Percentiles rank a stretch among this genome's conserved stretches.
These are phyloP conservation scores for Zymoseptoria pseudotritici DNA, from an alignment of 2,329 filamentous ascomycete species.

Conservation along the genomic window DNA sequence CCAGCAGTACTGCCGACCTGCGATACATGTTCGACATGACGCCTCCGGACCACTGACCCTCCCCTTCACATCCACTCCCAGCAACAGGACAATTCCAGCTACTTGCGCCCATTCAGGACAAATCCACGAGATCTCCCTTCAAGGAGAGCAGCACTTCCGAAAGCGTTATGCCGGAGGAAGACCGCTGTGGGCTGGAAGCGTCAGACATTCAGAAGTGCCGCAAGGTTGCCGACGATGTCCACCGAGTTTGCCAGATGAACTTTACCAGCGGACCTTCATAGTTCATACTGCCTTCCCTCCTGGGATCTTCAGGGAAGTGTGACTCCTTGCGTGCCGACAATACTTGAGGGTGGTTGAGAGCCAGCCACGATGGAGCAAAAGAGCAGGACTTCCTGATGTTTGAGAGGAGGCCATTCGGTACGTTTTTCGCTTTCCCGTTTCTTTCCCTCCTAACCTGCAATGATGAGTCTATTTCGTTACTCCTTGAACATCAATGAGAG, in stretches of 20 bases:
- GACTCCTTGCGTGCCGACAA: conserved; percentile 28
- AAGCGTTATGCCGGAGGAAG: conserved; percentile 25
- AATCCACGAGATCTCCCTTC: conserved; percentile 23
- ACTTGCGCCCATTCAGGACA: conserved; percentile 19
- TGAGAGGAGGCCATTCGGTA: neutral
- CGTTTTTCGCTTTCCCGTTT: neutral
- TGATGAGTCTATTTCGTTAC: conserved; percentile 1
- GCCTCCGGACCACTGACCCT: neutral
- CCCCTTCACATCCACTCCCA: neutral
- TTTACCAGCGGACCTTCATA: conserved; percentile 27
- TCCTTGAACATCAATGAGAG: neutral
- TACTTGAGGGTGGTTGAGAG: neutral
- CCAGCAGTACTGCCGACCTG: too few relatives aligned
- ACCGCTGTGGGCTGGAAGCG: conserved; percentile 23
- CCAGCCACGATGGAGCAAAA: too few relatives aligned
- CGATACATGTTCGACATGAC: neutral
- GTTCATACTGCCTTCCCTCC: conserved; percentile 22
- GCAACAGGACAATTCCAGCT: conserved; percentile 24
- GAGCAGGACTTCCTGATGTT: too few relatives aligned
- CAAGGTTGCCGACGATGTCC: conserved; percentile 1
- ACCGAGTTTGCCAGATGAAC: conserved; percentile 20
- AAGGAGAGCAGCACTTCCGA: conserved; percentile 23
- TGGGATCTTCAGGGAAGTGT: conserved; percentile 20
- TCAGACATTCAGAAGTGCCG: conserved; percentile 7
- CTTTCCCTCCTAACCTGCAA: neutral